phyloP scores from a whole-genome alignment of 2,329 filamentous ascomycete species.

The Aspergillus vadensis region DNA sequence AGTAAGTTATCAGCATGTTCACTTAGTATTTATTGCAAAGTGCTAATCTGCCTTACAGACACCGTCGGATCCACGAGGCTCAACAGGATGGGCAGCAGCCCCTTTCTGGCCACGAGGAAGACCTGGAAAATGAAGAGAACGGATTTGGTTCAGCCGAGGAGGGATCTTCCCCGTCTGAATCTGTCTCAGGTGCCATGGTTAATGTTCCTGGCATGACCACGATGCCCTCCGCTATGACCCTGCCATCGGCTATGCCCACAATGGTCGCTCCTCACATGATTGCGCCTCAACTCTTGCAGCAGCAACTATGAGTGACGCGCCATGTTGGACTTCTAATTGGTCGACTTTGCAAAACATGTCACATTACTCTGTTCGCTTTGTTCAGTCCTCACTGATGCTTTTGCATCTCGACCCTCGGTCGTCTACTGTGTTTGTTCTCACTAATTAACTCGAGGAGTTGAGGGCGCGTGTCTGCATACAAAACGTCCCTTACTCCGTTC shows the following conservation, averaged over 20 bases:
- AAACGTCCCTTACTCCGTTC: neutral
- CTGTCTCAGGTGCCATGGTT: conserved; percentile 33
- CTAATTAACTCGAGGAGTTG: neutral
- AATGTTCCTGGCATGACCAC: conserved; percentile 39
- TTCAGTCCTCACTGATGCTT: neutral
- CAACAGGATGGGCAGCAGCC: conserved; percentile 58
- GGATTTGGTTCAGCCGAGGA: conserved; percentile 79
- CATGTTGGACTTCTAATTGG: neutral
- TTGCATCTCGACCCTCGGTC: neutral
- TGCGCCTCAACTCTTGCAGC: conserved; percentile 45
- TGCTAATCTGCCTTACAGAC: conserved; percentile 53
- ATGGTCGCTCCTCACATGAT: conserved; percentile 48
- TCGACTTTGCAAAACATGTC: neutral
- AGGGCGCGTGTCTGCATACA: neutral
- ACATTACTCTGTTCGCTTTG: neutral
- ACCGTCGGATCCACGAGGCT: conserved; percentile 79
- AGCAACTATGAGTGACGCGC: conserved; percentile 38
- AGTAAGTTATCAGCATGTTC: conserved; percentile 61
- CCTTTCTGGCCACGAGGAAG: conserved; percentile 64
- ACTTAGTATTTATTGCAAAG: neutral
- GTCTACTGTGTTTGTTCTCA: neutral
- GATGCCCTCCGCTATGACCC: conserved; percentile 34
- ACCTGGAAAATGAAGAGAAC: conserved; percentile 85
- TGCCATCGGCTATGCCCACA: conserved; percentile 42
- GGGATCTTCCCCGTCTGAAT: conserved; percentile 63